Base-by-base conservation (phyloP, 2,329 filamentous ascomycete species). In the Ophiostoma novo-ulmi region DNA sequence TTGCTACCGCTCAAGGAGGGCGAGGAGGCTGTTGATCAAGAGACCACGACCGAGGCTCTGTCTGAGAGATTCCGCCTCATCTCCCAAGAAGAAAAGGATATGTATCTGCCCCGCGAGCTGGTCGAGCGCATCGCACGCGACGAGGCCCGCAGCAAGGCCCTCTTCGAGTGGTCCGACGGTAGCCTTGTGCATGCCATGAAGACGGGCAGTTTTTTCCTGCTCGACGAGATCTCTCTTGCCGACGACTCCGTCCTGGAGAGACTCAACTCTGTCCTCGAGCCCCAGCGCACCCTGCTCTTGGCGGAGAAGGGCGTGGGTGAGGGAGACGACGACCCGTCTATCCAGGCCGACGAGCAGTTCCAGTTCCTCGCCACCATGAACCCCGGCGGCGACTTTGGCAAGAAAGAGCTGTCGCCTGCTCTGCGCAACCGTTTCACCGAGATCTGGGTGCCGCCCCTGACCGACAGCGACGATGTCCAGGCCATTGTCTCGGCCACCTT, bases 301-400 rank as follows among this genome's bases (percentile, higher is more conserved):
- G 96, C 96, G 0, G 95, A 99, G 26, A 99, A 98, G 80, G 96
- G 95, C 7, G 89, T 97, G 78, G 93, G 93, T 0, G 64, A 69
- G 13, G 71, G 39, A 6, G 70, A 65, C 1, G 85, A 91, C 5
- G 89, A 97, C 78, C 93, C 93, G 0, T 38, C 63, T 7, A 22
- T 65, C 35, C 35, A 39, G 63, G 63, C 63, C 39, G 38, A 89
- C 92, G 73, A 86, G 99, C 36, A 86, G 87, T 99, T 98, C 79
- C 94, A 99, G 76, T 97, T 99, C 80, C 87, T 99, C 72, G 94
- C 95, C 3, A 99, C 95, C 0, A 99, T 99, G 95, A 99, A 99
- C 75, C 95, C 95, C 10, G 96, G 96, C 68, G 95, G 96, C 65
- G 95, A 99, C 77, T 99, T 98, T 78, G 95, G 95, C 74, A 99